Percentiles rank a stretch among this genome's conserved stretches.
Evolutionary conservation across 2,329 filamentous ascomycete genomes (phyloP).

Genomic region (Acrocalymma vagum): DNA sequence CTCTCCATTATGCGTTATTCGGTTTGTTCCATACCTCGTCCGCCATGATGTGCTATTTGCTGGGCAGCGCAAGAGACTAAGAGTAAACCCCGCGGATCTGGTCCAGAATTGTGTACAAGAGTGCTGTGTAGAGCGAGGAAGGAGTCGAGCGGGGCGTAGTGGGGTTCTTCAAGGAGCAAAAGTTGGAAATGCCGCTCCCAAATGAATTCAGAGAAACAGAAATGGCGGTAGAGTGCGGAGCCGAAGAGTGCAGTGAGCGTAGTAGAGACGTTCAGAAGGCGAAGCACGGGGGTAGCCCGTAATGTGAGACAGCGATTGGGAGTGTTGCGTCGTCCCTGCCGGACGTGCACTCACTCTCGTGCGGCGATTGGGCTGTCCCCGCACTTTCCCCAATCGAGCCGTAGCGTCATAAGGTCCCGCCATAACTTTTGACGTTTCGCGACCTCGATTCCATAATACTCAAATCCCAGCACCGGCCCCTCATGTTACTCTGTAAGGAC

Average conservation of each 20-base stretch:
- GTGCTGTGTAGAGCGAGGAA: too few relatives aligned
- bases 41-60: constrained; percentile 44
- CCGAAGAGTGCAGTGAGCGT: too few relatives aligned
- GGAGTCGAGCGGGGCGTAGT: too few relatives aligned
- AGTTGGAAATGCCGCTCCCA: too few relatives aligned
- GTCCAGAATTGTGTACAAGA: too few relatives aligned
- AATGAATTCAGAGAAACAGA: too few relatives aligned
- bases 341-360: constrained; percentile 20
- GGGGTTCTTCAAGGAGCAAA: too few relatives aligned
- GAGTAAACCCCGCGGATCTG: too few relatives aligned
- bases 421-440: constrained; percentile 33
- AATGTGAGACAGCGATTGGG: constrained; percentile 25
- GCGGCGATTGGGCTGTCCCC: constrained; percentile 22
- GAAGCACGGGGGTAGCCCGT: constrained; percentile 15
- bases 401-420: constrained; percentile 33
- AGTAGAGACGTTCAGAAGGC: too few relatives aligned
- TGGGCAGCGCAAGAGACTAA: too few relatives aligned
- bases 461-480: constrained; percentile 1
- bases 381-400: constrained; percentile 29
- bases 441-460: constrained; percentile 3
- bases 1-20: neutral
- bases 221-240: too few relatives aligned
- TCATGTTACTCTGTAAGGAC: constrained; percentile 72
- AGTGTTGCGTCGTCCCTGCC: constrained; percentile 22
- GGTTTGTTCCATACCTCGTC: constrained; percentile 38